Percentiles rank a stretch among this genome's conserved stretches.
Evolutionary conservation across 129 eudicot species (phyloP).

Genomic region (carrot (Daucus carota)): DNA sequence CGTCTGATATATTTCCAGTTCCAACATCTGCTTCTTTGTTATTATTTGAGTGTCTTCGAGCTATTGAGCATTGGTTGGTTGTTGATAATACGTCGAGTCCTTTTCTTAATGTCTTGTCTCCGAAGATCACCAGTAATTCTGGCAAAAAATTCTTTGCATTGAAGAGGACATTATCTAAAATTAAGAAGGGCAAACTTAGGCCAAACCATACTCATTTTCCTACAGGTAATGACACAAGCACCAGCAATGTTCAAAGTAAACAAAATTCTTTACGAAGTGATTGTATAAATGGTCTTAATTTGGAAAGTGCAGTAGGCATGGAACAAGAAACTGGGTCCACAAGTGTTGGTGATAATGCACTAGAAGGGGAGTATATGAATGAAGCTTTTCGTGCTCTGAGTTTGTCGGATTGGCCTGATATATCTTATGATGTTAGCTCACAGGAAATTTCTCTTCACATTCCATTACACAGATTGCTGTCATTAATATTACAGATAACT

Average conservation of each 20-base stretch:
- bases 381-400: conserved; percentile 67
- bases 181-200: conserved; percentile 48
- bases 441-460: conserved; percentile 84
- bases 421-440: conserved; percentile 75
- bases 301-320: conserved; percentile 25
- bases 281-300: conserved; percentile 10
- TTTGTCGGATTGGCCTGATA: conserved; percentile 86
- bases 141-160: conserved; percentile 56
- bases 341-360: conserved; percentile 31
- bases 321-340: conserved; percentile 27
- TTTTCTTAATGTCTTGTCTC: conserved; percentile 30
- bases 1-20: conserved; percentile 26
- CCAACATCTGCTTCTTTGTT: conserved; percentile 62
- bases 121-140: conserved; percentile 33
- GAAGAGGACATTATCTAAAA: conserved; percentile 54
- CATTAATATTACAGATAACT: conserved; percentile 63
- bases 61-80: conserved; percentile 66
- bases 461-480: conserved; percentile 81
- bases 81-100: conserved; percentile 45
- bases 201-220: conserved; percentile 21
- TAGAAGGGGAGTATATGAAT: conserved; percentile 48
- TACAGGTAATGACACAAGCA: conserved; percentile 25
- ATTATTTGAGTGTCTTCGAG: conserved; percentile 66
- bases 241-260: conserved; percentile 17
- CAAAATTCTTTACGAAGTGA: conserved; percentile 22